Base-by-base conservation (phyloP, 1,284 basidiomycete species). In the Stygiomarasmius scandens region DNA sequence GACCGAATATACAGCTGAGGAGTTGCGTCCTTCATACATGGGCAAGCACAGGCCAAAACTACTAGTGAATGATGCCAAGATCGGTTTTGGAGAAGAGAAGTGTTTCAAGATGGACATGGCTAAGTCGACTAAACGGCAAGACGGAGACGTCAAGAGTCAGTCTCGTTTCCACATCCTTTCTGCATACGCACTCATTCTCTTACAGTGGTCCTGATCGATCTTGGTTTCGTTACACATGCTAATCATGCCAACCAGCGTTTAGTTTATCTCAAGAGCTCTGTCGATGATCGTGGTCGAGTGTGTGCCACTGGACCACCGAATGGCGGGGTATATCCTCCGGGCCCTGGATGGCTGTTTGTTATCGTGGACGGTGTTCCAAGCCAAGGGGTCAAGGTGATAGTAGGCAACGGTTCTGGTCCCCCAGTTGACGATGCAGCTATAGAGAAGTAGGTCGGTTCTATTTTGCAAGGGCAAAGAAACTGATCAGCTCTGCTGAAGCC, bases 1-100 rank as follows among this genome's bases (percentile, higher is more conserved):
- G 24, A 93, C 91, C 1, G 91, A 93, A 66, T 94, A 92, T 68
- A 77, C 89, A 48, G 87, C 92, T 19, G 92, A 94, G 65, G 89
- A 87, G 83, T 69, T 92, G 45, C 73, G 70, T 12, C 90, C 92
- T 0, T 84, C 89, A 2, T 93, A 93, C 66, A 86, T 90, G 84
- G 64, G 66, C 12, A 69, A 66, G 63, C 16, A 4, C 4, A 78
- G 90, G 20, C 90, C 91, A 1, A 67, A 72, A 45, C 11, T 87
- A 41, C 58, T 65, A 2, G 63, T 66, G 4, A 64, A 69, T 3
- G 77, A 81, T 0, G 66, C 69, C 16, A 74, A 71, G 22, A 62
- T 91, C 5, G 68, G 68, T 2, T 91, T 85, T 62, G 79, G 74
- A 19, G 59, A 77, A 63, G 66, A 64, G 2, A 71, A 80, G 45